Conservation (phyloP, 2,329 filamentous ascomycete species). For the Colletotrichum cereale region DNA sequence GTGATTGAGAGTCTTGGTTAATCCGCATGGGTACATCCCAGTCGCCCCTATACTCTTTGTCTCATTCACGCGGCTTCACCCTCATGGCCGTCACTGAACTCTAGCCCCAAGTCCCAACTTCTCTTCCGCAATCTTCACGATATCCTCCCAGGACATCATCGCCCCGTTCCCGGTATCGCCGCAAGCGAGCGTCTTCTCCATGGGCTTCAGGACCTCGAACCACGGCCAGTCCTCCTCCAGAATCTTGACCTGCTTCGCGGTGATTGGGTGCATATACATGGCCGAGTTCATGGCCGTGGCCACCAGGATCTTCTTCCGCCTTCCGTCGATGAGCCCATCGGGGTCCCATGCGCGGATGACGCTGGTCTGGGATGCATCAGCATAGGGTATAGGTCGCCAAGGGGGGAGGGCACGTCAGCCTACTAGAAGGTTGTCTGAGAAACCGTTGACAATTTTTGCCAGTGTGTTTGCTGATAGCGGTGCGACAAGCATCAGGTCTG, state of each 20-base stretch:
- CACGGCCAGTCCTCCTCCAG: slow-evolving; percentile 82
- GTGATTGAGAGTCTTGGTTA: neutral
- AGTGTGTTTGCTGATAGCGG: slow-evolving; percentile 88
- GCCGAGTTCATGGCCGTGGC: slow-evolving; percentile 89
- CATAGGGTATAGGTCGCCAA: neutral
- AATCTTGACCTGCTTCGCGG: slow-evolving; percentile 75
- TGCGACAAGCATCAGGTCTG: slow-evolving; percentile 82
- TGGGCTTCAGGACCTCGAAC: slow-evolving; percentile 80
- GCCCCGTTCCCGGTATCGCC: slow-evolving; percentile 85
- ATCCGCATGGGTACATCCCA: too few relatives aligned
- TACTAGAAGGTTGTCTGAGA: slow-evolving; percentile 79
- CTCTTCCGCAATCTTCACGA: slow-evolving; percentile 75
- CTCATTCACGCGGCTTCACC: neutral
- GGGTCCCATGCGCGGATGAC: slow-evolving; percentile 92
- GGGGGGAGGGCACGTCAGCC: slow-evolving; percentile 45
- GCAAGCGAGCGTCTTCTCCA: slow-evolving; percentile 84
- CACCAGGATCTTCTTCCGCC: slow-evolving; percentile 77
- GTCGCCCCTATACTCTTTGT: neutral
- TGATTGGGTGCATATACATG: slow-evolving; percentile 92
- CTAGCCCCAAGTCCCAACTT: slow-evolving; percentile 52
- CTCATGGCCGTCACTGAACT: neutral
- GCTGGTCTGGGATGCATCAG: slow-evolving; percentile 49
- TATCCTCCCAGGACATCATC: slow-evolving; percentile 84
- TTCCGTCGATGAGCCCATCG: slow-evolving; percentile 68
- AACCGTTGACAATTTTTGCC: slow-evolving; percentile 84